phyloP scores from a whole-genome alignment of 2,329 filamentous ascomycete genomes.

The Trichoderma sp. region DNA sequence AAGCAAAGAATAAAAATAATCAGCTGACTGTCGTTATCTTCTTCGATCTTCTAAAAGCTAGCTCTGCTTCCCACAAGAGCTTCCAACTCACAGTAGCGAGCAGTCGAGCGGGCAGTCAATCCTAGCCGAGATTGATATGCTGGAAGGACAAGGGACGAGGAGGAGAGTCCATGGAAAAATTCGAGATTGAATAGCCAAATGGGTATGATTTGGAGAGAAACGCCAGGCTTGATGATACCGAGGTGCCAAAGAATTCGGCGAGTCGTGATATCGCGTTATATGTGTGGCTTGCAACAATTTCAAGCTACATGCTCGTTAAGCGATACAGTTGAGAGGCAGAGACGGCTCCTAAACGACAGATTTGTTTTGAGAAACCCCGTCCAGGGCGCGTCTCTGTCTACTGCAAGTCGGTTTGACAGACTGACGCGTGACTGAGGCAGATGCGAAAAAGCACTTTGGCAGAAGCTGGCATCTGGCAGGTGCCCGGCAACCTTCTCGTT shows the following conservation, averaged over 20 bases:
- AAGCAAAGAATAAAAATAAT: not conserved
- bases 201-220: not conserved
- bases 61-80: not conserved
- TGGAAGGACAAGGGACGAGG: not conserved
- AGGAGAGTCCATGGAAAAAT: not conserved
- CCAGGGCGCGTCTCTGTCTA: slow-evolving; percentile 13
- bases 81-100: not conserved
- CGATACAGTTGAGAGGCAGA: not conserved
- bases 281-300: not conserved
- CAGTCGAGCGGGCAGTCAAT: not conserved
- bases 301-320: not conserved
- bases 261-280: not conserved
- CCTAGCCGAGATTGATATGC: not conserved
- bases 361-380: not conserved
- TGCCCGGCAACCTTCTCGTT: not conserved
- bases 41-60: not conserved
- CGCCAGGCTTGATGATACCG: not conserved
- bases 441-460: not conserved
- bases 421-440: not conserved
- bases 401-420: slow-evolving; percentile 4
- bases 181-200: not conserved
- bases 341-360: not conserved
- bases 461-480: slow-evolving; percentile 12
- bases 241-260: not conserved
- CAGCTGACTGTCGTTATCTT: not conserved